Evolutionary conservation across 345 rosid species (phyloP), one percentile per base, ranked within the genome.

Genomic region (Boechera divaricarpa): DNA sequence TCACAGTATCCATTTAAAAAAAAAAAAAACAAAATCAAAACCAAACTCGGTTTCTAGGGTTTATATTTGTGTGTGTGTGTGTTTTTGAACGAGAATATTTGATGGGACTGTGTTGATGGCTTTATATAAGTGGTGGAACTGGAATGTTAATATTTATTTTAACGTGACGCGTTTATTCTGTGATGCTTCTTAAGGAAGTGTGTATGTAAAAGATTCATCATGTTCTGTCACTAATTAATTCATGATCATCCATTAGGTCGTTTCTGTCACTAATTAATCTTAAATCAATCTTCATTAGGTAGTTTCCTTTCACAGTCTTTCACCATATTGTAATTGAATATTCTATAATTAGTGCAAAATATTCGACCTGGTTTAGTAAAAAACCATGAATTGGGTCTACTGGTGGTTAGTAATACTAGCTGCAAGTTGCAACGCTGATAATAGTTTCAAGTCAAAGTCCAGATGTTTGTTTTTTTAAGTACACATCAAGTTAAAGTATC

Each of bases 1-100:
- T 89, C 57, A 87, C 72, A 1, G 86, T 44, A 24, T 92, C 93
- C 97, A 94, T 90, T 13, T 15, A 35, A 42, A 44, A 44, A 0
- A 41, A 0, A 3, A 10, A 41, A 41, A 2, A 0, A 3, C 3
- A 42, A 44, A 4, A 44, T 2, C 21, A 55, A 35, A 7, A 42
- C 26, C 51, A 57, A 45, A 62, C 21, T 45, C 42, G 2, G 39
- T 47, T 58, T 57, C 11, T 54, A 42, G 18, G 70, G 16, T 58
- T 75, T 33, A 39, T 48, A 12, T 28, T 10, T 1, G 21, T 5
- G 18, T 31, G 8, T 32, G 51, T 12, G 45, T 31, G 10, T 63
- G 4, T 18, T 26, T 24, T 10, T 6, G 36, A 2, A 31, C 15
- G 24, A 13, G 9, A 3, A 29, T 26, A 6, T 0, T 5, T 26